phyloP scores from a whole-genome alignment of 768 basidiomycete species.

The Termitomyces sp. region DNA sequence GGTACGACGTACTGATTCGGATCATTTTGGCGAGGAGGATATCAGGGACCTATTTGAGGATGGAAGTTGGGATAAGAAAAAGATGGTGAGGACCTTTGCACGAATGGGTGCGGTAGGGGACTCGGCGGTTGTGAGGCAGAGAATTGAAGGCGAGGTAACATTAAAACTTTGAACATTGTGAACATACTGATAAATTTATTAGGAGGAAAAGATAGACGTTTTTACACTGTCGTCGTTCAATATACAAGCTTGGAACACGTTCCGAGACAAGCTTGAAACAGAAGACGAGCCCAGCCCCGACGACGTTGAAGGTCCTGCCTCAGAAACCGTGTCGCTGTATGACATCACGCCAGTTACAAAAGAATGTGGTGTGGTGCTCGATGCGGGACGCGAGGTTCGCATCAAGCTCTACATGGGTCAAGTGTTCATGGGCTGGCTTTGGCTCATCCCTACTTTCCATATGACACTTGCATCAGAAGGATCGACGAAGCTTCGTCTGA shows the following conservation, averaged over 20 bases:
- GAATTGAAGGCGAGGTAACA: slow-evolving; percentile 28
- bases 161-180: background rate
- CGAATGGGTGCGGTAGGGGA: slow-evolving; percentile 42
- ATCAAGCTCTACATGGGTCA: slow-evolving; percentile 72
- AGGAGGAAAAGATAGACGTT: slow-evolving; percentile 38
- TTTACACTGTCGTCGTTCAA: slow-evolving; percentile 43
- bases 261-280: slow-evolving; percentile 30
- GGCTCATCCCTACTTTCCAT: slow-evolving; percentile 85
- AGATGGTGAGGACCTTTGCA: slow-evolving; percentile 79
- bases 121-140: slow-evolving; percentile 19
- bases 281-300: slow-evolving; percentile 15
- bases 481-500: slow-evolving; percentile 38
- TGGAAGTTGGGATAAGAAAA: slow-evolving; percentile 63
- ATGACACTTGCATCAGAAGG: slow-evolving; percentile 42
- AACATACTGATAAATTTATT: background rate
- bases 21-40: slow-evolving; percentile 28
- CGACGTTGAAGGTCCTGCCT: slow-evolving; percentile 23
- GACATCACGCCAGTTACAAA: slow-evolving; percentile 26
- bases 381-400: slow-evolving; percentile 63
- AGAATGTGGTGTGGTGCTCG: slow-evolving; percentile 48
- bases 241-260: slow-evolving; percentile 35
- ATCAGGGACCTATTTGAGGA: slow-evolving; percentile 40
- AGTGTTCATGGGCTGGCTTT: slow-evolving; percentile 80
- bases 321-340: slow-evolving; percentile 40
- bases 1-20: slow-evolving; percentile 26